Evolutionary conservation across 805 yeast genomes (phyloP).

Genomic region (Candida tallmaniae): DNA sequence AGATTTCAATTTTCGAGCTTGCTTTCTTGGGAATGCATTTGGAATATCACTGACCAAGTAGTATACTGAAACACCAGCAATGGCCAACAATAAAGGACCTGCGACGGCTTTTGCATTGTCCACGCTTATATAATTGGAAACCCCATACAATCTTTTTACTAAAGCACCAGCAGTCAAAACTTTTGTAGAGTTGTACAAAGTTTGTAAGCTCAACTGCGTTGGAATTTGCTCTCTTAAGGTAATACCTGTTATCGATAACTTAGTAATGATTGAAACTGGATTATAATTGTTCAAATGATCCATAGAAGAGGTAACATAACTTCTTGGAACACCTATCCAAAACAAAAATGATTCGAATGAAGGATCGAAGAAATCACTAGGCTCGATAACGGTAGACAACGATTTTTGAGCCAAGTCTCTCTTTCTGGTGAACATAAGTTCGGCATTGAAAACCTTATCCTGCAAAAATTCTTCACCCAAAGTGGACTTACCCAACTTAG

Average conservation of each 20-base stretch:
- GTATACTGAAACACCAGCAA: slow-evolving; percentile 49
- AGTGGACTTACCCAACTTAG: slow-evolving; percentile 55
- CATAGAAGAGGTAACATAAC: slow-evolving; percentile 21
- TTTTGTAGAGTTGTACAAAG: slow-evolving; percentile 36
- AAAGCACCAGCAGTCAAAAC: slow-evolving; percentile 39
- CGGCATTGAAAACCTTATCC: slow-evolving; percentile 61
- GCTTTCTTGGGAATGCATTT: slow-evolving; percentile 79
- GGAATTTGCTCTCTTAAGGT: slow-evolving; percentile 30
- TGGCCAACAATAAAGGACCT: slow-evolving; percentile 49
- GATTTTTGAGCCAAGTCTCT: slow-evolving; percentile 58
- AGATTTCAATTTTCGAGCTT: slow-evolving; percentile 63
- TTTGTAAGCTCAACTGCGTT: slow-evolving; percentile 36
- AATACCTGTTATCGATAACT: slow-evolving; percentile 25
- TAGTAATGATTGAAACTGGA: slow-evolving; percentile 26
- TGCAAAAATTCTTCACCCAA: slow-evolving; percentile 59
- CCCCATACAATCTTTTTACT: slow-evolving; percentile 32
- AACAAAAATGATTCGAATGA: slow-evolving; percentile 54
- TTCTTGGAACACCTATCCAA: slow-evolving; percentile 38
- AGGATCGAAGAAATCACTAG: slow-evolving; percentile 80
- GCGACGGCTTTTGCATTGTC: slow-evolving; percentile 43
- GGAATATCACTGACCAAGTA: slow-evolving; percentile 81
- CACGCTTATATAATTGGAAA: slow-evolving; percentile 32
- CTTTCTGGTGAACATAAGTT: slow-evolving; percentile 77
- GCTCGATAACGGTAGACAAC: slow-evolving; percentile 54
- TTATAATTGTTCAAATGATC: slow-evolving; percentile 28